Evolutionary conservation across 306 rosid species (phyloP).

Genomic region (Quercus robur): DNA sequence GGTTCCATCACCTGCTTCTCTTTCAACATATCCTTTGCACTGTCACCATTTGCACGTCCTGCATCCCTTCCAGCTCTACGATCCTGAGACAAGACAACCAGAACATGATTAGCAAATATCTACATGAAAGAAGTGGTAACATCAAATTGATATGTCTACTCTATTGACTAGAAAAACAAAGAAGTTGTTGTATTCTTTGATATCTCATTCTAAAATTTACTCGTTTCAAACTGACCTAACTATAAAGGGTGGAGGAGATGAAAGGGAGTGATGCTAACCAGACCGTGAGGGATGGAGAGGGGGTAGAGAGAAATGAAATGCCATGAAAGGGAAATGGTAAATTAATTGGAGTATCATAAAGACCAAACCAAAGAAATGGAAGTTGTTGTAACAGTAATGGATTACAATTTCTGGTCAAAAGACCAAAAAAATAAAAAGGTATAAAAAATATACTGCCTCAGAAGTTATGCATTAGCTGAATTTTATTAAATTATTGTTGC

Average conservation of each 20-base stretch:
- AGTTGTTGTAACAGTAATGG: not conserved
- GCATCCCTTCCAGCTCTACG: conserved; percentile 42
- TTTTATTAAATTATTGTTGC: no score
- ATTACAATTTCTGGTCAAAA: not conserved
- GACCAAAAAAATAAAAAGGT: not conserved
- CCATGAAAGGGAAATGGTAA: not conserved
- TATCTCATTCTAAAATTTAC: not conserved
- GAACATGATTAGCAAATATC: conserved; percentile 1
- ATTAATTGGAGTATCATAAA: not conserved
- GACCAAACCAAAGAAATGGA: not conserved
- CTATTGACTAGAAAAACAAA: not conserved
- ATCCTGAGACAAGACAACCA: conserved; percentile 45
- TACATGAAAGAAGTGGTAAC: not conserved
- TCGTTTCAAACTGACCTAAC: not conserved
- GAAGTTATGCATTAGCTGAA: no score
- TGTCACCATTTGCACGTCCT: conserved; percentile 27
- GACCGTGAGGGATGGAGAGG: not conserved
- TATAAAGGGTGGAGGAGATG: not conserved
- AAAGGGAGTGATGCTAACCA: not conserved
- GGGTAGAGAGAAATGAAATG: not conserved
- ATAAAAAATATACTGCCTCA: no score
- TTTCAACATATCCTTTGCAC: conserved; percentile 32
- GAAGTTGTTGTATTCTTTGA: not conserved
- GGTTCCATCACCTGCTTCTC: conserved; percentile 33
- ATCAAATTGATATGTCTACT: not conserved